These are phyloP conservation scores for Boletus coccyginus DNA, from an alignment of 768 basidiomycete species.

Conservation along the genomic window DNA sequence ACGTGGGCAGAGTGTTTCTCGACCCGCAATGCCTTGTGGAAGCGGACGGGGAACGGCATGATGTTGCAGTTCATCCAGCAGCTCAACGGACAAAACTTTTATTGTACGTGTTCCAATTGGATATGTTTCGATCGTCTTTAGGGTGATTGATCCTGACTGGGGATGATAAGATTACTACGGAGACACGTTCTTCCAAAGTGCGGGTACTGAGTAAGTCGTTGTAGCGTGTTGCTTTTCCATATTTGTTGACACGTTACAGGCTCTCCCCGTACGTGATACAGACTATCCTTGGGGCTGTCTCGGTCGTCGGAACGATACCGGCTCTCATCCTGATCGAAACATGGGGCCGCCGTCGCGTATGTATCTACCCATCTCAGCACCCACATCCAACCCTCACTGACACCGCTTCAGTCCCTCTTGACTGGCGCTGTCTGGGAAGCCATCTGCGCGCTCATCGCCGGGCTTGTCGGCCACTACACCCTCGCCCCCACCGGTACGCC, in stretches of 20 bases:
- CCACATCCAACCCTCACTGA: not conserved
- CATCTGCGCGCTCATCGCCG: constrained; percentile 60
- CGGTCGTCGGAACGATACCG: constrained; percentile 69
- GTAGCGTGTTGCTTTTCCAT: not conserved
- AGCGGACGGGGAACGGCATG: constrained; percentile 16
- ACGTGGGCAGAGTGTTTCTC: constrained; percentile 17
- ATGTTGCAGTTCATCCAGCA: constrained; percentile 18
- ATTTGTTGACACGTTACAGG: constrained; percentile 22
- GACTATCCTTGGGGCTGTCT: constrained; percentile 68
- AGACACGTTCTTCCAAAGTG: constrained; percentile 40
- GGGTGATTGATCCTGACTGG: not conserved
- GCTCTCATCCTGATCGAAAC: constrained; percentile 67
- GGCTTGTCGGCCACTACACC: constrained; percentile 67
- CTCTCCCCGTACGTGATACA: constrained; percentile 71
- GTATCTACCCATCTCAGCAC: constrained; percentile 25
- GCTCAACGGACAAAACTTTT: constrained; percentile 17
- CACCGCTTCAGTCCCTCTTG: not conserved
- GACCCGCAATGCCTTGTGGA: constrained; percentile 16
- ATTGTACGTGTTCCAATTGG: constrained; percentile 4
- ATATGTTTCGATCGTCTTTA: not conserved
- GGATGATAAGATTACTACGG: constrained; percentile 13
- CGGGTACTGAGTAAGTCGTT: constrained; percentile 53
- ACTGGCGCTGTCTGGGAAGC: constrained; percentile 58
- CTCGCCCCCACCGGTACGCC: constrained; percentile 54
- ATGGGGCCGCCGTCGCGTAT: constrained; percentile 66